These are phyloP conservation scores for Amborella trichopoda DNA, from an alignment of 164 flowering plant genomes.

Conservation along the genomic window DNA sequence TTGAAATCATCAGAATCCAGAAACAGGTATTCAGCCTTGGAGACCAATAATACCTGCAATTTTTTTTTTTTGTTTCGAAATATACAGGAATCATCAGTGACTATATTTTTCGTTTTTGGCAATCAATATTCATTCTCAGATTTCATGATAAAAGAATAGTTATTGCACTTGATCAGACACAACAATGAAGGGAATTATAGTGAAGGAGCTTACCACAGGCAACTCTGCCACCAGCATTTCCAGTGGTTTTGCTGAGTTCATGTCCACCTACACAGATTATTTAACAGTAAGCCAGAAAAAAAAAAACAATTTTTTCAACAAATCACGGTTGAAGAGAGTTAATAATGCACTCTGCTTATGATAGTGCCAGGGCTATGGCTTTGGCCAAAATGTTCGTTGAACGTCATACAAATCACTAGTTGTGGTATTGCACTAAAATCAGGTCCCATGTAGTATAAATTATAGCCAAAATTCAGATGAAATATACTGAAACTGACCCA, in stretches of 20 bases:
- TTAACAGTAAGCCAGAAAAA: too few relatives aligned
- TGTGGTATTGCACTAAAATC: too few relatives aligned
- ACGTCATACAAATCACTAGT: too few relatives aligned
- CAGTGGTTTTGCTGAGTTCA: slow-evolving; percentile 86
- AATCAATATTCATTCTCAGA: background rate
- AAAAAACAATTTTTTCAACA: too few relatives aligned
- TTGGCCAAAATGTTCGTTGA: too few relatives aligned
- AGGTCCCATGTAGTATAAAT: too few relatives aligned
- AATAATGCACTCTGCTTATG: too few relatives aligned
- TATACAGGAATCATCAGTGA: background rate
- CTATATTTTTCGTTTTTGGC: background rate
- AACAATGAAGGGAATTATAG: background rate
- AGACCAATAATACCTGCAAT: slow-evolving; percentile 1
- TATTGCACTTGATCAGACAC: background rate
- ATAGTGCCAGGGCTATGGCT: too few relatives aligned
- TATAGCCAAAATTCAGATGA: too few relatives aligned
- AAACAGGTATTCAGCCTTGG: background rate
- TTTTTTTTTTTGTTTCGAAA: background rate
- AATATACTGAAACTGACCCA: too few relatives aligned
- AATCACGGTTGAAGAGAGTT: too few relatives aligned
- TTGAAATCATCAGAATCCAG: too few relatives aligned
- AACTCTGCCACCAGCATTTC: slow-evolving; percentile 88
- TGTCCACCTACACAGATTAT: slow-evolving; percentile 89
- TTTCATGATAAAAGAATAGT: background rate
- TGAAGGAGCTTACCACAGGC: slow-evolving; percentile 59